These are phyloP conservation scores for Cucumis melo DNA, from an alignment of 306 rosid genomes.

Conservation along the genomic window DNA sequence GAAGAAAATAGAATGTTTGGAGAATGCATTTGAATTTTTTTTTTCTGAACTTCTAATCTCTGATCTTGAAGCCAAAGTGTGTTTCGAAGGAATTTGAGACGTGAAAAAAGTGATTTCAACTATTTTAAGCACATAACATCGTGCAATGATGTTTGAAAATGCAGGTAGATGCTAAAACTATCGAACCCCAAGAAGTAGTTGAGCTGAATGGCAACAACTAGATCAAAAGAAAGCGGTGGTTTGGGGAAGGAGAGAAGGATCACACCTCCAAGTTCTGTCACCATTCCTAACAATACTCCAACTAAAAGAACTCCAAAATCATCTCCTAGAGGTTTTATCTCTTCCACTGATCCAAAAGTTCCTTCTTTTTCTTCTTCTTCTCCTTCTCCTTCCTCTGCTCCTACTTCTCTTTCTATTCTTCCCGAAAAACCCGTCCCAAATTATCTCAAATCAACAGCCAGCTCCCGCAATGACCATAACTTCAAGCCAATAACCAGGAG, in stretches of 20 bases:
- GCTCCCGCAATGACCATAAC: constrained; percentile 33
- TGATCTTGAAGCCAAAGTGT: too few species aligned
- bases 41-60: too few species aligned
- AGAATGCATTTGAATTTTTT: too few species aligned
- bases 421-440: constrained; percentile 40
- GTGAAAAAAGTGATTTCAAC: too few species aligned
- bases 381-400: background rate
- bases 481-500: background rate
- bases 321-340: constrained; percentile 4
- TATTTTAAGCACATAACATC: background rate
- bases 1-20: too few species aligned
- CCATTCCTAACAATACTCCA: constrained; percentile 15
- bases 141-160: background rate
- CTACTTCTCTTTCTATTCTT: background rate
- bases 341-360: background rate
- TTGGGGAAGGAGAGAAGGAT: constrained; percentile 45
- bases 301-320: constrained; percentile 21
- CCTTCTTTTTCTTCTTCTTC: constrained; percentile 4
- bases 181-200: background rate
- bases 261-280: background rate
- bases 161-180: constrained; percentile 2
- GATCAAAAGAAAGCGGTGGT: constrained; percentile 23
- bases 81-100: too few species aligned
- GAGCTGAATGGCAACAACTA: constrained; percentile 53
- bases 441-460: constrained; percentile 51